Evolutionary conservation across 176 grass and related monocot species (phyloP).

Genomic region (Tillandsia fasciculata): DNA sequence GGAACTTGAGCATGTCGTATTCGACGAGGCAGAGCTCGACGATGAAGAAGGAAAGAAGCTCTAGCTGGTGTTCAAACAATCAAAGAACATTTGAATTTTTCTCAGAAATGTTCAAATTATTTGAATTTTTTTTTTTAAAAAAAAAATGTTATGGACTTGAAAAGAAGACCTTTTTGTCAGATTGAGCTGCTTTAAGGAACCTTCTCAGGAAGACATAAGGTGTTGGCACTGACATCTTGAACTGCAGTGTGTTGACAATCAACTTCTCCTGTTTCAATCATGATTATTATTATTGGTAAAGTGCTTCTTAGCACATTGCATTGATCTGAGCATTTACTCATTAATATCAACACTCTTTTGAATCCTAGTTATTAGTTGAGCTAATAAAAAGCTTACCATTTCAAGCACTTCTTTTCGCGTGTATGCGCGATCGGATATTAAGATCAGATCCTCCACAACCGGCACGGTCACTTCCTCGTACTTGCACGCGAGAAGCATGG

Average conservation of each 20-base stretch:
- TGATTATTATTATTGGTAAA: not conserved
- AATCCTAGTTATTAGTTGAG: not conserved
- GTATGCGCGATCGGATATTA: conserved; percentile 71
- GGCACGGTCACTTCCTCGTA: conserved; percentile 81
- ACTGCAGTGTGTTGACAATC: conserved; percentile 59
- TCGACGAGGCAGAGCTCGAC: conserved; percentile 69
- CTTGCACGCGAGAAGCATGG: conserved; percentile 83
- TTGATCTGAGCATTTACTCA: too few relatives aligned
- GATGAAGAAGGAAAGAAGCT: conserved; percentile 76
- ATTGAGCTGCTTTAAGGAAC: conserved; percentile 73
- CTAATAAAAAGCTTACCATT: conserved; percentile 38
- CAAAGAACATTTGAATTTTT: not conserved
- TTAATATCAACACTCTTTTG: too few relatives aligned
- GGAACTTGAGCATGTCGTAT: conserved; percentile 71
- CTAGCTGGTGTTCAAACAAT: conserved; percentile 36
- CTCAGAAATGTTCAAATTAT: conserved; percentile 6
- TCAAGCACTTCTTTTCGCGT: conserved; percentile 63
- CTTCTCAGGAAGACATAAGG: conserved; percentile 84
- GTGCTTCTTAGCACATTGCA: too few relatives aligned
- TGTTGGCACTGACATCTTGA: conserved; percentile 79
- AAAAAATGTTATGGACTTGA: not conserved
- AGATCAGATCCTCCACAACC: conserved; percentile 63
- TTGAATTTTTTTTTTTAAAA: not conserved
- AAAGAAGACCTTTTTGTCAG: conserved; percentile 58
- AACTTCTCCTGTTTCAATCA: conserved; percentile 45